Conservation (phyloP, 768 basidiomycete genomes). For the Boletales sp. region DNA sequence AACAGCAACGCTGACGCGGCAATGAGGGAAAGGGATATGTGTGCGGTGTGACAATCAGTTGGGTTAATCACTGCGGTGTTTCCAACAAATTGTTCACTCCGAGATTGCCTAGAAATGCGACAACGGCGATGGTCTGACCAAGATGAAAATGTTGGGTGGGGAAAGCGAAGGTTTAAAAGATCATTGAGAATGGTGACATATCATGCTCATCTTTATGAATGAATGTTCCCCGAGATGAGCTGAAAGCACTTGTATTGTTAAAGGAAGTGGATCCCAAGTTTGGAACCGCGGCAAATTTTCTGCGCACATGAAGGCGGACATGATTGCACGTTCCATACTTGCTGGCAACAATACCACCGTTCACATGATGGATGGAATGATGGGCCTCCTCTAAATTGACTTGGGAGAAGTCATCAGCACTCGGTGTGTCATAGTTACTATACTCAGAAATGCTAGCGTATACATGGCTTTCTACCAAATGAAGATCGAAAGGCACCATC, state of each 20-base stretch:
- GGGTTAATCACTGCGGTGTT: too few species aligned
- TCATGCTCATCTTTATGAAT: background rate
- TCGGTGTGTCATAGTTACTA: background rate
- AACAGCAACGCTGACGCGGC: too few species aligned
- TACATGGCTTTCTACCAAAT: background rate
- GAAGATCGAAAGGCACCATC: background rate
- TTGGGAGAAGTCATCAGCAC: too few species aligned
- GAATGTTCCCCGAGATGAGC: background rate
- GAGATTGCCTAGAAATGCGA: too few species aligned
- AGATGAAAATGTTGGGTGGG: background rate
- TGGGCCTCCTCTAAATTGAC: too few species aligned
- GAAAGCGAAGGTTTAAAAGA: background rate
- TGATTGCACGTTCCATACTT: background rate
- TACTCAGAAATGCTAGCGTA: background rate
- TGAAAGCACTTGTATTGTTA: background rate
- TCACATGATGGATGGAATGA: background rate
- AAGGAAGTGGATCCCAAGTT: background rate
- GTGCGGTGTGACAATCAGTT: too few species aligned
- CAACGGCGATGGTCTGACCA: too few species aligned
- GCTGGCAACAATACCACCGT: background rate
- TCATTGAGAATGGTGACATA: background rate
- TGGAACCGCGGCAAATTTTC: background rate
- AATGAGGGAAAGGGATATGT: too few species aligned
- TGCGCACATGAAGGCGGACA: background rate
- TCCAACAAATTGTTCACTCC: too few species aligned